phyloP scores from a whole-genome alignment of 2,329 filamentous ascomycete genomes.

The Zarea fungicola region DNA sequence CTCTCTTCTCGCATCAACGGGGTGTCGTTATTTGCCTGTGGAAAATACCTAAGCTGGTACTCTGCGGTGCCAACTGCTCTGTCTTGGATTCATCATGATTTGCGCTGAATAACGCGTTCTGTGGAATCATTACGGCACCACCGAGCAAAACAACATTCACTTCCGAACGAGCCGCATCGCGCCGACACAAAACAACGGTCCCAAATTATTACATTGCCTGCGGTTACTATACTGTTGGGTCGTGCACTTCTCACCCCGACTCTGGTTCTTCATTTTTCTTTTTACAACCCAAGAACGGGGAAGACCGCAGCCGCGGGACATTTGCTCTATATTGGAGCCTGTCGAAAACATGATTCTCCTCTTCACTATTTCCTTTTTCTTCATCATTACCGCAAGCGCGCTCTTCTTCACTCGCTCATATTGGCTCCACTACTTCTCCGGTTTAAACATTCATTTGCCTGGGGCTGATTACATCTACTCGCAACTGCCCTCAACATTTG shows the following conservation, averaged over 20 bases:
- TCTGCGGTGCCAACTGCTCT: too few relatives aligned
- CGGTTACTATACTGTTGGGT: too few relatives aligned
- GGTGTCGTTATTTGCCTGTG: neutral
- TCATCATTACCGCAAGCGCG: constrained; percentile 65
- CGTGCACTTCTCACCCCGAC: too few relatives aligned
- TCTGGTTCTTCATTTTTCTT: too few relatives aligned
- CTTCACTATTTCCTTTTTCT: constrained; percentile 68
- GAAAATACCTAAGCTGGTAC: neutral
- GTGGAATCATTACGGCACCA: neutral
- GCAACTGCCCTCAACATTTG: constrained; percentile 71
- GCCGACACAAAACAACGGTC: neutral
- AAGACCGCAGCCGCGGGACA: too few relatives aligned
- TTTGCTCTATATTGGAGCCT: too few relatives aligned
- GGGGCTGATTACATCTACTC: constrained; percentile 64
- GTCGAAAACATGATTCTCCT: constrained; percentile 68
- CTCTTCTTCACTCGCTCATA: constrained; percentile 74
- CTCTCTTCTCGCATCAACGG: neutral
- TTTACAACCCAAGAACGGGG: too few relatives aligned
- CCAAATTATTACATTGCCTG: neutral
- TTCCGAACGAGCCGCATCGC: constrained; percentile 6
- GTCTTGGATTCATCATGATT: neutral
- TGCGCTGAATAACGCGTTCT: neutral
- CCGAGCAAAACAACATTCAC: neutral
- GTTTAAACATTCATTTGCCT: constrained; percentile 42
- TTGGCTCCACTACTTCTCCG: constrained; percentile 69